Percentiles rank a stretch among this genome's conserved stretches.
These are phyloP conservation scores for Phaseolus coccineus DNA, from an alignment of 331 rosid genomes.

Conservation along the genomic window DNA sequence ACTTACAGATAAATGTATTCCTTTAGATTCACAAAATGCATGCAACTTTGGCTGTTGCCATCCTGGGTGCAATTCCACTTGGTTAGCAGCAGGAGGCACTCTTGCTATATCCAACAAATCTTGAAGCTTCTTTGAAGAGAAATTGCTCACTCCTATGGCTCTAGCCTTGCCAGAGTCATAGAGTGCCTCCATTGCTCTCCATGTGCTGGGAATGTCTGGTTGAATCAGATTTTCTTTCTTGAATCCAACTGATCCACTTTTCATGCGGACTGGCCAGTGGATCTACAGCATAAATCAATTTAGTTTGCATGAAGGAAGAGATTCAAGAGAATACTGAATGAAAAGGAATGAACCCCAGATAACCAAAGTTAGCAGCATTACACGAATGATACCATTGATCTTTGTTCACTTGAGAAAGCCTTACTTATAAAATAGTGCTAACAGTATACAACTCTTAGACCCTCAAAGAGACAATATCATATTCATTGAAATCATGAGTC, in stretches of 20 bases:
- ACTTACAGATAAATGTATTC: conserved; percentile 82
- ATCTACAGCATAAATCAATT: conserved; percentile 53
- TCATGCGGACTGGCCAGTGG: conserved; percentile 78
- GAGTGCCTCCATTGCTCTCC: conserved; percentile 84
- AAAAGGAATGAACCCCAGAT: background rate
- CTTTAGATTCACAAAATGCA: conserved; percentile 64
- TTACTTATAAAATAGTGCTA: background rate
- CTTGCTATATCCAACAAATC: conserved; percentile 63
- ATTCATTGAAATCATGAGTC: background rate
- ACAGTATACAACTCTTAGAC: background rate
- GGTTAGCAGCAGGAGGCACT: conserved; percentile 80
- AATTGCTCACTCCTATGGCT: conserved; percentile 87
- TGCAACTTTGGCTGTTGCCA: conserved; percentile 76
- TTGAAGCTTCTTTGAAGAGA: conserved; percentile 76
- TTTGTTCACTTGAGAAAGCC: conserved; percentile 8
- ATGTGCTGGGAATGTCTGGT: conserved; percentile 65
- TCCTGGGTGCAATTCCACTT: conserved; percentile 74
- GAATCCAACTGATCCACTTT: conserved; percentile 55
- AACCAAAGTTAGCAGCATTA: background rate
- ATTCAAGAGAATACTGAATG: background rate
- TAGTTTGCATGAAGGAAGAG: background rate
- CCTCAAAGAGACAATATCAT: background rate
- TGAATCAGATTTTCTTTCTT: conserved; percentile 54
- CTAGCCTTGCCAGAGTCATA: conserved; percentile 73
- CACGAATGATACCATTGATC: background rate